Percentiles rank a stretch among this genome's conserved stretches.
phyloP scores from a whole-genome alignment of 768 basidiomycete genomes.

The Kondoa malvinella region DNA sequence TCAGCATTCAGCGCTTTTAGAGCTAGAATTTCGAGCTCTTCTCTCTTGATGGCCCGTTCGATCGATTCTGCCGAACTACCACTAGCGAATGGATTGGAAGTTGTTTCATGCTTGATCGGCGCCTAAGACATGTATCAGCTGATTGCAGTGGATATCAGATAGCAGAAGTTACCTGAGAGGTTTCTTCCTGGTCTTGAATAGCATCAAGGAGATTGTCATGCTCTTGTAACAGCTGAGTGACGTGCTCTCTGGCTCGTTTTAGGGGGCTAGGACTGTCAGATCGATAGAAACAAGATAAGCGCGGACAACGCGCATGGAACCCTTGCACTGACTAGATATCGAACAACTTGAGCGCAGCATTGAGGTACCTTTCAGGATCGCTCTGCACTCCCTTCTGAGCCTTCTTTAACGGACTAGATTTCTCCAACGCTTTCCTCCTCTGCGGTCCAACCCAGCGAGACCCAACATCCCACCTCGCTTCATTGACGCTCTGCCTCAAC shows the following conservation, averaged over 20 bases:
- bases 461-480: neutral
- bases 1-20: neutral
- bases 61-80: neutral
- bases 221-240: neutral
- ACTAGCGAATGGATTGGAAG: neutral
- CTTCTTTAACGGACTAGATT: neutral
- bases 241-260: conserved; percentile 3
- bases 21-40: neutral
- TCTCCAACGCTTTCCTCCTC: neutral
- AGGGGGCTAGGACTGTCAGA: neutral
- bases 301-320: neutral
- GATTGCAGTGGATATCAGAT: neutral
- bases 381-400: neutral
- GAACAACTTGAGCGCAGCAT: neutral
- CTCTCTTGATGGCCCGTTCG: neutral
- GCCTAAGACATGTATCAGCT: neutral
- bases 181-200: neutral
- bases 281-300: neutral
- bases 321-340: neutral
- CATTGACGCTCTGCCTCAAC: conserved; percentile 4
- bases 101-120: neutral
- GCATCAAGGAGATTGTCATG: neutral
- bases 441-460: neutral
- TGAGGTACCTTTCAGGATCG: neutral
- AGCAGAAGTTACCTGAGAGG: neutral